These are phyloP conservation scores for Phlebiopsis flavidoalba DNA, from an alignment of 768 basidiomycete species.

Conservation along the genomic window DNA sequence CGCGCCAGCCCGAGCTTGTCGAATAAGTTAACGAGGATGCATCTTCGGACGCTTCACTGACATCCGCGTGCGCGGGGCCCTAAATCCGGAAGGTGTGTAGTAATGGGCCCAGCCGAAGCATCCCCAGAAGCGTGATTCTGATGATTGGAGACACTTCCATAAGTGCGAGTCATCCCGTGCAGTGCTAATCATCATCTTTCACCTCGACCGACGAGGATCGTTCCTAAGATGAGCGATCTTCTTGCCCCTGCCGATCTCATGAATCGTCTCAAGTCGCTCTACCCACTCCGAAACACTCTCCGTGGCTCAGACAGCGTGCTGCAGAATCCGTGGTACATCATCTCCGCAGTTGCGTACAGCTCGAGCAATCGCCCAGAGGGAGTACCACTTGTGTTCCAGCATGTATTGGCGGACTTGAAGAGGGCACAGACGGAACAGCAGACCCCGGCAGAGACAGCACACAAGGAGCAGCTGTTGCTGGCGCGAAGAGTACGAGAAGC, in stretches of 20 bases:
- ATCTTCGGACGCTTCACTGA: neutral
- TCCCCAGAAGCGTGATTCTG: neutral
- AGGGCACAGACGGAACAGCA: slow-evolving; percentile 8
- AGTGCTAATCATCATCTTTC: neutral
- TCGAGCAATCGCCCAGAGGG: slow-evolving; percentile 56
- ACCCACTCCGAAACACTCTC: slow-evolving; percentile 28
- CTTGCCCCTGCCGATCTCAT: slow-evolving; percentile 41
- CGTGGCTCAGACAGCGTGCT: slow-evolving; percentile 21
- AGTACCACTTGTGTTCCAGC: slow-evolving; percentile 48
- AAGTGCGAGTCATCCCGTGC: too few species aligned
- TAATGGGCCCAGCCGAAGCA: neutral
- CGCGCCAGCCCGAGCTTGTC: too few species aligned
- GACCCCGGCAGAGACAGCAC: slow-evolving; percentile 6
- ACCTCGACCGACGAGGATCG: neutral
- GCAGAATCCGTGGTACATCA: slow-evolving; percentile 53
- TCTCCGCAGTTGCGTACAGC: slow-evolving; percentile 51
- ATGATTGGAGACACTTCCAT: neutral
- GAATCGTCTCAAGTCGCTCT: slow-evolving; percentile 37
- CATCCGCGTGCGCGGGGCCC: neutral
- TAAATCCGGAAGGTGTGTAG: neutral
- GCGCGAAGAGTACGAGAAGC: slow-evolving; percentile 57
- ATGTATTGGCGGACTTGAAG: slow-evolving; percentile 42
- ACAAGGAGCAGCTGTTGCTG: slow-evolving; percentile 36
- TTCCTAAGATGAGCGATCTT: neutral
- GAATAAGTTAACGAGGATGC: neutral